A percentile compares a stretch with the other conserved stretches of the same genome.
These are phyloP conservation scores for Conoideocrella luteorostrata DNA, from an alignment of 2,329 filamentous ascomycete genomes.

Conservation along the genomic window DNA sequence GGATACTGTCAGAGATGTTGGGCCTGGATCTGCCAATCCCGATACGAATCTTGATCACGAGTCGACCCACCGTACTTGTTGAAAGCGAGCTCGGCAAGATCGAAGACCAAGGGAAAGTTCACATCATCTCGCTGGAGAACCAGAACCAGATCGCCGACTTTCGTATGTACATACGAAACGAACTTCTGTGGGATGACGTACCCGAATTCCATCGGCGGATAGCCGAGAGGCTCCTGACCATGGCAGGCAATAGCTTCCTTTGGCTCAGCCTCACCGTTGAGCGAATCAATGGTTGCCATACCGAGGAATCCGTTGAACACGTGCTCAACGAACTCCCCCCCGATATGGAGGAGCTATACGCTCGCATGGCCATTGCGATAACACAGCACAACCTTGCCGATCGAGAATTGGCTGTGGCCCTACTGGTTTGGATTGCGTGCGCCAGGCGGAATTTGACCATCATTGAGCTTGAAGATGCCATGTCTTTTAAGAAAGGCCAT, in stretches of 20 bases:
- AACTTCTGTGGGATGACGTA: background rate
- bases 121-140: background rate
- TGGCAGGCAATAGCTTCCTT: constrained; percentile 25
- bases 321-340: too few species aligned
- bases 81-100: constrained; percentile 11
- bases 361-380: too few species aligned
- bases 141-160: constrained; percentile 1
- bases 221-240: constrained; percentile 9
- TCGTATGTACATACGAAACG: background rate
- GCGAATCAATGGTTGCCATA: constrained; percentile 19
- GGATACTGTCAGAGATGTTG: constrained; percentile 11
- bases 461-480: too few species aligned
- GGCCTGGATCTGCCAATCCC: too few species aligned
- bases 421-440: too few species aligned
- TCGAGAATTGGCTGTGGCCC: too few species aligned
- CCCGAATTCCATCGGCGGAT: background rate
- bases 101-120: background rate
- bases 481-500: too few species aligned
- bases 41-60: constrained; percentile 2
- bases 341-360: too few species aligned
- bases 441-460: too few species aligned
- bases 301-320: too few species aligned
- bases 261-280: constrained; percentile 24
- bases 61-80: constrained; percentile 7
- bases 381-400: too few species aligned